Percentiles rank a stretch among this genome's conserved stretches.
These are phyloP conservation scores for Phlebiopsis gigantea DNA, from an alignment of 768 basidiomycete species.

Conservation along the genomic window DNA sequence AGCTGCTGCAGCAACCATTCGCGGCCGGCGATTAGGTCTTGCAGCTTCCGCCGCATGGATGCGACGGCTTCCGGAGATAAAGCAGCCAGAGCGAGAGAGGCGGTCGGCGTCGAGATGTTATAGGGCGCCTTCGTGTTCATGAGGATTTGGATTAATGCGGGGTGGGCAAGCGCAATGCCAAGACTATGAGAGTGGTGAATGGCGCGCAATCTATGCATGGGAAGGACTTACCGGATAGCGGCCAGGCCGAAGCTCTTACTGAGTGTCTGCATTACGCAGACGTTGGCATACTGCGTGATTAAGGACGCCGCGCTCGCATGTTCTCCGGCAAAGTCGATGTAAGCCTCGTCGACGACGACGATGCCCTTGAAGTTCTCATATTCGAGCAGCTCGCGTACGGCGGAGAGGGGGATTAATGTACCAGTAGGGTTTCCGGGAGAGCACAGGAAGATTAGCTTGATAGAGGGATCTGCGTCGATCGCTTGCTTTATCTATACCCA, in stretches of 20 bases:
- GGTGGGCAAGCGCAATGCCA: constrained; percentile 86
- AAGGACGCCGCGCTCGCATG: constrained; percentile 62
- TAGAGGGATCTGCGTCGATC: constrained; percentile 62
- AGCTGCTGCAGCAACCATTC: constrained; percentile 47
- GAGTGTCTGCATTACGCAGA: constrained; percentile 94
- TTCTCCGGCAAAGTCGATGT: constrained; percentile 83
- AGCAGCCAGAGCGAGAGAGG: constrained; percentile 74
- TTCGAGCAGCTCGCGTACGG: constrained; percentile 66
- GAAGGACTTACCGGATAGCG: constrained; percentile 73
- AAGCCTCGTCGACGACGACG: constrained; percentile 93
- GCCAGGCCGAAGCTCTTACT: constrained; percentile 97
- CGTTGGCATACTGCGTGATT: constrained; percentile 76
- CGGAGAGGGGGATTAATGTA: constrained; percentile 69
- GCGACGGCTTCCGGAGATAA: constrained; percentile 60
- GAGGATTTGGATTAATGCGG: constrained; percentile 84
- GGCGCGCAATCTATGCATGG: background rate
- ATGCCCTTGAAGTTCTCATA: constrained; percentile 85
- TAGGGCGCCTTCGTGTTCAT: constrained; percentile 97
- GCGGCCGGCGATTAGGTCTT: constrained; percentile 56
- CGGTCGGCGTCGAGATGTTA: constrained; percentile 90
- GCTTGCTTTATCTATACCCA: constrained; percentile 65
- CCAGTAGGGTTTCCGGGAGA: constrained; percentile 98
- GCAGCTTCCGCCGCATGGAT: constrained; percentile 61
- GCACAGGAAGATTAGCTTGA: constrained; percentile 92
- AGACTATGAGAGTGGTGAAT: constrained; percentile 42